Evolutionary conservation across 2,329 filamentous ascomycete species (phyloP).

Genomic region (Stagonosporopsis cucurbitacearum): DNA sequence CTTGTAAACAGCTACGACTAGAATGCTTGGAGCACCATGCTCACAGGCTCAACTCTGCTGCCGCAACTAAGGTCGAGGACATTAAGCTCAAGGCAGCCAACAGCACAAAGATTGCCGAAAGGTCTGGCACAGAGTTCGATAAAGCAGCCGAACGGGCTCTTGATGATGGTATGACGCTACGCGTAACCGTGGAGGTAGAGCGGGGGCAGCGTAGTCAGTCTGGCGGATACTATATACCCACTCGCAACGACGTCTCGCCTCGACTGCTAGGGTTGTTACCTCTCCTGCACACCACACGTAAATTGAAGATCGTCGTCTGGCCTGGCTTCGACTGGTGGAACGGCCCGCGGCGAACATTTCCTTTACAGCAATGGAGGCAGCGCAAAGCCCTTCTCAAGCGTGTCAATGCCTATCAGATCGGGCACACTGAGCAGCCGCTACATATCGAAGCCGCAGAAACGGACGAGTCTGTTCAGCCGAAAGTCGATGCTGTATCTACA

Average conservation of each 20-base stretch:
- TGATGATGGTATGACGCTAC: slow-evolving; percentile 26
- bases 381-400: slow-evolving; percentile 17
- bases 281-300: slow-evolving; percentile 24
- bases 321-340: slow-evolving; percentile 36
- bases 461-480: background rate
- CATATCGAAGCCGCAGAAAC: background rate
- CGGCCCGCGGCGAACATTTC: slow-evolving; percentile 1
- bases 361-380: slow-evolving; percentile 11
- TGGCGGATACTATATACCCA: slow-evolving; percentile 32
- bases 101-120: slow-evolving; percentile 20
- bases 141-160: slow-evolving; percentile 29
- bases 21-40: slow-evolving; percentile 31
- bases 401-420: slow-evolving; percentile 16
- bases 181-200: slow-evolving; percentile 37
- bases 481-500: slow-evolving; percentile 26
- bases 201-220: slow-evolving; percentile 21
- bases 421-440: slow-evolving; percentile 6
- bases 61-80: background rate
- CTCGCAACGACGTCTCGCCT: slow-evolving; percentile 33
- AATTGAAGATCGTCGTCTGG: slow-evolving; percentile 35
- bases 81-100: background rate
- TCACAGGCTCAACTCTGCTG: slow-evolving; percentile 18
- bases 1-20: slow-evolving; percentile 36
- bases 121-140: slow-evolving; percentile 23
- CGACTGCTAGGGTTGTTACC: slow-evolving; percentile 36